These are phyloP conservation scores for Aspergillus transmontanensis DNA, from an alignment of 2,329 filamentous ascomycete species.

Conservation along the genomic window DNA sequence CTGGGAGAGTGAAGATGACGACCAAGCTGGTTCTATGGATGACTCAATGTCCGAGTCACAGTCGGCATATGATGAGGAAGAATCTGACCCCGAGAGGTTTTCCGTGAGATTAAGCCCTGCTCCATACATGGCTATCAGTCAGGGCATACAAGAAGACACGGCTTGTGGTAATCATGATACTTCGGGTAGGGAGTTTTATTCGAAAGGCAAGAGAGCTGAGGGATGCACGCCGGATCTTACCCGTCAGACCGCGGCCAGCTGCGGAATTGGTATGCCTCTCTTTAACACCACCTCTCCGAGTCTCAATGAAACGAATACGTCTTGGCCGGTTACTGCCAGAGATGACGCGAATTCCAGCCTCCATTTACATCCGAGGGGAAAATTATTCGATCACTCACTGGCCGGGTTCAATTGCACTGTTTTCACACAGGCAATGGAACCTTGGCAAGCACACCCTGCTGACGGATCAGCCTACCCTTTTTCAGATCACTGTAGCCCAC, in stretches of 20 bases:
- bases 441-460: background rate
- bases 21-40: conserved; percentile 10
- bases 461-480: background rate
- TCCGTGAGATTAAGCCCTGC: conserved; percentile 7
- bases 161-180: background rate
- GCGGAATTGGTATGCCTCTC: background rate
- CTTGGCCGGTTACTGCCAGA: background rate
- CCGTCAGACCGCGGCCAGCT: background rate
- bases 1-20: conserved; percentile 11
- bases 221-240: background rate
- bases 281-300: background rate
- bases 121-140: background rate
- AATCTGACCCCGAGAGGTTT: conserved; percentile 6
- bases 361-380: conserved; percentile 6
- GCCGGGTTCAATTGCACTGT: conserved; percentile 3
- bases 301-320: background rate
- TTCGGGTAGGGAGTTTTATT: background rate
- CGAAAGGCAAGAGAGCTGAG: background rate
- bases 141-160: background rate
- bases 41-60: conserved; percentile 11
- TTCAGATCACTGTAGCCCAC: background rate
- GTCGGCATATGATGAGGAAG: conserved; percentile 9
- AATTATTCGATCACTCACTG: conserved; percentile 12
- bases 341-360: background rate
- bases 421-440: background rate